phyloP scores from a whole-genome alignment of 2,329 filamentous ascomycete genomes.

The Xylariales sp. region DNA sequence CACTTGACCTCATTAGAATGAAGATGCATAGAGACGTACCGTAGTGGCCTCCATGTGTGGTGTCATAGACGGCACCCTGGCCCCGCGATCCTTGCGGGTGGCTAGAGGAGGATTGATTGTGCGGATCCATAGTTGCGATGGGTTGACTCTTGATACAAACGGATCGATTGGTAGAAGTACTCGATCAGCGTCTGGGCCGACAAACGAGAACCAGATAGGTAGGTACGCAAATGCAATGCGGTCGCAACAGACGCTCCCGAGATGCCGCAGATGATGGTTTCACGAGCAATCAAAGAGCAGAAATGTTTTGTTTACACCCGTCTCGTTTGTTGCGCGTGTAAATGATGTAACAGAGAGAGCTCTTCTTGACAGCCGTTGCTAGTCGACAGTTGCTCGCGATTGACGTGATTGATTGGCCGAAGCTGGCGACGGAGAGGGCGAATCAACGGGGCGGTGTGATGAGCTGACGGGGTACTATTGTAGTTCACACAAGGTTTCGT shows the following conservation, averaged over 20 bases:
- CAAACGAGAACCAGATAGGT: not conserved
- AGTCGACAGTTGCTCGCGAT: constrained; percentile 18
- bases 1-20: constrained; percentile 6
- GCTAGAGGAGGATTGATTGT: constrained; percentile 47
- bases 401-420: constrained; percentile 28
- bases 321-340: constrained; percentile 9
- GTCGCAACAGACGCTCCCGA: constrained; percentile 13
- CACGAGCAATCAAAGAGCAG: too few species aligned
- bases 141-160: not conserved
- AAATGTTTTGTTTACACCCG: constrained; percentile 22
- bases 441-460: not conserved
- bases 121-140: constrained; percentile 46
- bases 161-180: constrained; percentile 1
- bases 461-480: too few species aligned
- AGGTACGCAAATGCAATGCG: not conserved
- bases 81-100: constrained; percentile 46
- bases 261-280: too few species aligned
- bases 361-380: too few species aligned
- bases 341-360: constrained; percentile 27
- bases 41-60: constrained; percentile 70
- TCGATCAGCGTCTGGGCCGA: constrained; percentile 1
- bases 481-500: too few species aligned
- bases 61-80: constrained; percentile 56
- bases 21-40: constrained; percentile 44
- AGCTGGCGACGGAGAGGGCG: constrained; percentile 12